Evolutionary conservation across 2,329 filamentous ascomycete genomes (phyloP).

Genomic region (Dichotomopilus funicola): DNA sequence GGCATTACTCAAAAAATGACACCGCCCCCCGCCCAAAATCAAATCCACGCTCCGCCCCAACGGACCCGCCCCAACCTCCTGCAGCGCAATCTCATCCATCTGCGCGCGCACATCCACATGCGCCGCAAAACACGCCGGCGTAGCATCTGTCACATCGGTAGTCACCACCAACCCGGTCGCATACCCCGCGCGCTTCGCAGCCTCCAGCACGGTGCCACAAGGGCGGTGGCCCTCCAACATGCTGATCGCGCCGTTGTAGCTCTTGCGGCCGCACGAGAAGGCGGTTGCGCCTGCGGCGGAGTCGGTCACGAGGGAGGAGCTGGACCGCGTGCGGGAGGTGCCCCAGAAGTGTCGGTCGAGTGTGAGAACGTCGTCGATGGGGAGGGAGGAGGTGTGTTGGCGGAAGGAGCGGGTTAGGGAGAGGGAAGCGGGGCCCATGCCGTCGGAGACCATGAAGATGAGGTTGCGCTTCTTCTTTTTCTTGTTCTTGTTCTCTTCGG

Average conservation of each 20-base stretch:
- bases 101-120: conserved; percentile 75
- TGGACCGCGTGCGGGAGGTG: conserved; percentile 77
- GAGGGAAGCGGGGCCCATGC: conserved; percentile 92
- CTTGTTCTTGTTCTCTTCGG: background rate
- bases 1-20: conserved; percentile 83
- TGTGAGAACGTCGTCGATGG: conserved; percentile 65
- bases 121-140: conserved; percentile 87
- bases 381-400: conserved; percentile 68
- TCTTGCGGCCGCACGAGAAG: conserved; percentile 88
- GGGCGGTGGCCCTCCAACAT: conserved; percentile 78
- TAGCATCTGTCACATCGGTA: conserved; percentile 90
- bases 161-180: conserved; percentile 92
- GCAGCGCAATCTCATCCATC: conserved; percentile 85
- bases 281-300: conserved; percentile 96
- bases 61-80: conserved; percentile 83
- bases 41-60: conserved; percentile 84
- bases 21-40: conserved; percentile 87
- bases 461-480: conserved; percentile 59
- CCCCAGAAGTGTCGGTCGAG: conserved; percentile 89
- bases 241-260: conserved; percentile 93
- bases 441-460: conserved; percentile 98
- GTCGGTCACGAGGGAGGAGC: conserved; percentile 82
- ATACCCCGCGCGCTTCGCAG: conserved; percentile 86
- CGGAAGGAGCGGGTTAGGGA: conserved; percentile 80
- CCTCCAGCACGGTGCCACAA: conserved; percentile 88